phyloP scores from a whole-genome alignment of 2,329 filamentous ascomycete species.

The Alternaria panax region DNA sequence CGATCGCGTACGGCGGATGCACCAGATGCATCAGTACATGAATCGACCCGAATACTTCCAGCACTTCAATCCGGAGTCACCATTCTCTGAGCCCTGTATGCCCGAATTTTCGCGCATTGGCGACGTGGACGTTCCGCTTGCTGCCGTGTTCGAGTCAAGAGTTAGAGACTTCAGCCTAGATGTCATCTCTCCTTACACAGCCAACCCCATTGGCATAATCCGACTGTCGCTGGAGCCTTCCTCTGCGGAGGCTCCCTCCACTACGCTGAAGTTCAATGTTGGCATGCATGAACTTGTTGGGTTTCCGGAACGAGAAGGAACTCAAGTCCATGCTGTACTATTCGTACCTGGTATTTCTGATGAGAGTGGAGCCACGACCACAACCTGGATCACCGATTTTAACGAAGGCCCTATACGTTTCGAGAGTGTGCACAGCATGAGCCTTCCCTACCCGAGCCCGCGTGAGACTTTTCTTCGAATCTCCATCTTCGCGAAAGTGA shows the following conservation, averaged over 20 bases:
- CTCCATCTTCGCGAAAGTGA: constrained; percentile 90
- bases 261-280: constrained; percentile 96
- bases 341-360: constrained; percentile 92
- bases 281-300: constrained; percentile 97
- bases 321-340: constrained; percentile 94
- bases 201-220: constrained; percentile 87
- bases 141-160: constrained; percentile 90
- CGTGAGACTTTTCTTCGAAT: constrained; percentile 79
- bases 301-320: constrained; percentile 94
- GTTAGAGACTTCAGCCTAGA: constrained; percentile 95
- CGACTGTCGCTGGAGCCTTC: constrained; percentile 92
- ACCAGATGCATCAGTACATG: constrained; percentile 95
- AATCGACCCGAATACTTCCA: constrained; percentile 94
- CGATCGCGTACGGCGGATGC: constrained; percentile 87
- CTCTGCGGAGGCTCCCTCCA: constrained; percentile 87
- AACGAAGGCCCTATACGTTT: constrained; percentile 92
- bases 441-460: constrained; percentile 80
- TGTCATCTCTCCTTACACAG: constrained; percentile 90
- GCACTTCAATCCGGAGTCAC: constrained; percentile 90
- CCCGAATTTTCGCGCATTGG: constrained; percentile 92
- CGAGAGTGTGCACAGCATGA: constrained; percentile 98
- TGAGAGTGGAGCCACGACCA: constrained; percentile 86
- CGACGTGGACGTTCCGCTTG: constrained; percentile 89
- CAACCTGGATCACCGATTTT: constrained; percentile 91
- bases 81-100: constrained; percentile 89